These are phyloP conservation scores for Meyerozyma sp. DNA, from an alignment of 1,139 yeast species.

Conservation along the genomic window DNA sequence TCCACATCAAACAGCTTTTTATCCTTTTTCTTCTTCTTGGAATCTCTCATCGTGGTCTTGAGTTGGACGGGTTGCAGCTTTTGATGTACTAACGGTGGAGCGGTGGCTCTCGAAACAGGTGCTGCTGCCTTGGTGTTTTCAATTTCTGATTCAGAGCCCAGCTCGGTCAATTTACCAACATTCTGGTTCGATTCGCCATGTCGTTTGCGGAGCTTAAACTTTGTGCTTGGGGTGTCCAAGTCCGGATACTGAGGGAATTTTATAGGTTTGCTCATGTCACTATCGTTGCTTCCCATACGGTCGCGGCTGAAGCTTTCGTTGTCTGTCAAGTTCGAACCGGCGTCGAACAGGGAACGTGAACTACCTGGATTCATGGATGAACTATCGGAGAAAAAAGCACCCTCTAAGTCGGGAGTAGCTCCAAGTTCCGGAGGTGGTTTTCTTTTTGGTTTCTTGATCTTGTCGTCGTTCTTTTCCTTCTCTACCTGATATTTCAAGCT, in stretches of 20 bases:
- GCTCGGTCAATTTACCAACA: neutral
- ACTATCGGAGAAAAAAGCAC: constrained; percentile 4
- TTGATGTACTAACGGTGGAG: constrained; percentile 8
- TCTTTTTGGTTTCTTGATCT: constrained; percentile 11
- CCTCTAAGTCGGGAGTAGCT: neutral
- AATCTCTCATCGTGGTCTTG: constrained; percentile 66
- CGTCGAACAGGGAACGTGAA: neutral
- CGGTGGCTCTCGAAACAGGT: constrained; percentile 4
- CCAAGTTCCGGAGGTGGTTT: constrained; percentile 17
- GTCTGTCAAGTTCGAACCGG: neutral
- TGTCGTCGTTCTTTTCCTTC: neutral
- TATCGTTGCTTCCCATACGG: constrained; percentile 5
- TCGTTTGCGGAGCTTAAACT: constrained; percentile 2
- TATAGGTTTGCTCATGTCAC: neutral
- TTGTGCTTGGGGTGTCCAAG: constrained; percentile 5
- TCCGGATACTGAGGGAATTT: constrained; percentile 13
- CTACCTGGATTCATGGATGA: neutral
- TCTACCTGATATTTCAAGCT: constrained; percentile 1
- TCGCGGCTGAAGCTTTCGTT: constrained; percentile 2
- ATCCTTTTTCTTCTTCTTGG: constrained; percentile 35
- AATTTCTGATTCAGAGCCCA: constrained; percentile 1
- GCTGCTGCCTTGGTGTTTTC: neutral
- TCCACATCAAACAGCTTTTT: constrained; percentile 69
- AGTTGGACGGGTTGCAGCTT: constrained; percentile 33
- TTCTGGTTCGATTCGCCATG: constrained; percentile 1